A percentile compares a stretch with the other conserved stretches of the same genome.
phyloP scores from a whole-genome alignment of 2,329 filamentous ascomycete genomes.

The Cordyceps fumosorosea region DNA sequence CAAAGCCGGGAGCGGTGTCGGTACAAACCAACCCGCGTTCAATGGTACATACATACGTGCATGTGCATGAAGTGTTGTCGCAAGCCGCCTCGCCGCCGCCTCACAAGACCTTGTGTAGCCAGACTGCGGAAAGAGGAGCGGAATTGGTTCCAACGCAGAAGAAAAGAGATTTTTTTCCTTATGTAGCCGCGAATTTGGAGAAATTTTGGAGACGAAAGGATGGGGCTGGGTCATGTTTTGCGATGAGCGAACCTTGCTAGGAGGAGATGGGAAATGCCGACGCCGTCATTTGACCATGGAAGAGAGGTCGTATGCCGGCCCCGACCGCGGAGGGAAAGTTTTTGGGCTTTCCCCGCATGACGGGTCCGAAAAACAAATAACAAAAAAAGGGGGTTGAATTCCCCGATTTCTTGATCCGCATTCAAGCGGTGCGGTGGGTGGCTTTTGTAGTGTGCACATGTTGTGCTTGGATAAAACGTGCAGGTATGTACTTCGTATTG shows the following conservation, averaged over 20 bases:
- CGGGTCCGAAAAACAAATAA: not conserved
- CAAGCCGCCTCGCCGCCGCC: not conserved
- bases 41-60: not conserved
- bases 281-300: not conserved
- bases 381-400: not conserved
- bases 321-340: too few relatives aligned
- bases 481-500: not conserved
- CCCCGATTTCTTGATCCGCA: not conserved
- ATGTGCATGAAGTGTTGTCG: not conserved
- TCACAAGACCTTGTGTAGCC: conserved; percentile 3
- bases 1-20: not conserved
- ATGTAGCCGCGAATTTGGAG: conserved; percentile 7
- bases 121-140: not conserved
- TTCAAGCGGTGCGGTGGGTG: not conserved
- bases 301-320: too few relatives aligned
- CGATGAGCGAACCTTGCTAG: not conserved
- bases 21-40: not conserved
- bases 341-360: not conserved
- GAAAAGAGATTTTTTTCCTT: not conserved
- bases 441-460: too few relatives aligned
- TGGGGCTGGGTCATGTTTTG: not conserved
- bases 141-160: conserved; percentile 1
- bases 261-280: not conserved
- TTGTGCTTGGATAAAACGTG: too few relatives aligned
- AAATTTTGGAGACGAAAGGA: conserved; percentile 3